A percentile compares a stretch with the other conserved stretches of the same genome.
These are phyloP conservation scores for Cudoniella acicularis DNA, from an alignment of 495 filamentous ascomycete genomes.

Conservation along the genomic window DNA sequence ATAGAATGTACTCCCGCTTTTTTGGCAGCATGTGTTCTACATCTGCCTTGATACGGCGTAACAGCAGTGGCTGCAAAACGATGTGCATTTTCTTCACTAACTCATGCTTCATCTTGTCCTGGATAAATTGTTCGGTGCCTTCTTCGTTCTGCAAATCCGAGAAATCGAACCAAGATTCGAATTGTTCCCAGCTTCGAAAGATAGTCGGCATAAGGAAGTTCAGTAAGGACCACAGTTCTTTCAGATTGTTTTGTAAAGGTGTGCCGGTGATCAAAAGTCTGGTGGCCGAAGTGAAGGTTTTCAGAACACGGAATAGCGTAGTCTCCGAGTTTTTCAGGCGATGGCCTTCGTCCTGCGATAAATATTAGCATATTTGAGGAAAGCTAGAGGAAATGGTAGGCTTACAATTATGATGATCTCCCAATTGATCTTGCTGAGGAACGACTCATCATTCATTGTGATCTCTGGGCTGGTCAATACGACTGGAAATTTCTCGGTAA, in stretches of 20 bases:
- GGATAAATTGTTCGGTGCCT: slow-evolving; percentile 66
- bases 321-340: slow-evolving; percentile 97
- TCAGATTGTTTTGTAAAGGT: slow-evolving; percentile 91
- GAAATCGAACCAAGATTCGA: slow-evolving; percentile 96
- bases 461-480: slow-evolving; percentile 95
- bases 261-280: slow-evolving; percentile 92
- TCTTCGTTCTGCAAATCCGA: slow-evolving; percentile 74
- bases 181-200: slow-evolving; percentile 83
- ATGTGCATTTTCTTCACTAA: slow-evolving; percentile 87
- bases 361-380: slow-evolving; percentile 2
- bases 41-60: slow-evolving; percentile 87
- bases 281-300: slow-evolving; percentile 83
- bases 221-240: slow-evolving; percentile 91
- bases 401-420: slow-evolving; percentile 92
- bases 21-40: slow-evolving; percentile 86
- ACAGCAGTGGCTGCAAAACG: slow-evolving; percentile 85
- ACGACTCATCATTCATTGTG: slow-evolving; percentile 82
- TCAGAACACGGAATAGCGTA: slow-evolving; percentile 80
- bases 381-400: slow-evolving; percentile 10
- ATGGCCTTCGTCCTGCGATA: slow-evolving; percentile 79
- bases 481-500: slow-evolving; percentile 70
- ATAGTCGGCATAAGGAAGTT: slow-evolving; percentile 92
- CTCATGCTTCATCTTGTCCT: slow-evolving; percentile 74
- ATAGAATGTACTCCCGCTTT: slow-evolving; percentile 94
- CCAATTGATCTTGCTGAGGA: slow-evolving; percentile 79